These are phyloP conservation scores for Heteromeles arbutifolia DNA, from an alignment of 306 rosid genomes.

Conservation along the genomic window DNA sequence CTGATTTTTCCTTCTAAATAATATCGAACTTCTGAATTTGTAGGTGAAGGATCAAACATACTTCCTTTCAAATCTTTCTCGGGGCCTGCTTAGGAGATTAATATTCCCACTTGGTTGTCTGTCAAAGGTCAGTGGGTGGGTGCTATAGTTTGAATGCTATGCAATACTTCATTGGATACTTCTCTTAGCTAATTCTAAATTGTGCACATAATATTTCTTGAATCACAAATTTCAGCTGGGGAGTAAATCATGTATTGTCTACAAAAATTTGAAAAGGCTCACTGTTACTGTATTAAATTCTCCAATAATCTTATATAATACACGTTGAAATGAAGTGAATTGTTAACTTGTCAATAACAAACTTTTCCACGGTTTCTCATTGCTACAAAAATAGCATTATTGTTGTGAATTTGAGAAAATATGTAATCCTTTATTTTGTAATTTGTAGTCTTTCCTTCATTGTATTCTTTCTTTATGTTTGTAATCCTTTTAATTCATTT, in stretches of 20 bases:
- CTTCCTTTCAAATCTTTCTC: conserved; percentile 87
- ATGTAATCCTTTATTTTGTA: not conserved
- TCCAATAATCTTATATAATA: not conserved
- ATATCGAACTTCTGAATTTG: conserved; percentile 18
- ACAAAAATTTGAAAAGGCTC: not conserved
- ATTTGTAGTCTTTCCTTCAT: not conserved
- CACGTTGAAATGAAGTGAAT: not conserved
- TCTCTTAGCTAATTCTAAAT: not conserved
- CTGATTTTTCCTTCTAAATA: conserved; percentile 13
- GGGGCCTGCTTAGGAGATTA: conserved; percentile 71
- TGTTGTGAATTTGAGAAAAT: not conserved
- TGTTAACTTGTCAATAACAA: not conserved
- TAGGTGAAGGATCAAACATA: conserved; percentile 97
- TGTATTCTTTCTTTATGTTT: not conserved
- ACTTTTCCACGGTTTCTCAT: not conserved
- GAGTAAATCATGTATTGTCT: not conserved
- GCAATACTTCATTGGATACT: not conserved
- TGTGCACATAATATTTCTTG: not conserved
- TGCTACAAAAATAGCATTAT: not conserved
- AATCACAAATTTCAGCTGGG: not conserved
- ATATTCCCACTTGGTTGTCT: conserved; percentile 81
- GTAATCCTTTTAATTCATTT: not conserved
- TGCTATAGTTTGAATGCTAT: conserved; percentile 5
- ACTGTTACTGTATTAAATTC: not conserved
- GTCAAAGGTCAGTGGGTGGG: conserved; percentile 63